Evolutionary conservation across 1,284 basidiomycete species (phyloP), one percentile per base, ranked within the genome.

Genomic region (Trichosporon sp.): DNA sequence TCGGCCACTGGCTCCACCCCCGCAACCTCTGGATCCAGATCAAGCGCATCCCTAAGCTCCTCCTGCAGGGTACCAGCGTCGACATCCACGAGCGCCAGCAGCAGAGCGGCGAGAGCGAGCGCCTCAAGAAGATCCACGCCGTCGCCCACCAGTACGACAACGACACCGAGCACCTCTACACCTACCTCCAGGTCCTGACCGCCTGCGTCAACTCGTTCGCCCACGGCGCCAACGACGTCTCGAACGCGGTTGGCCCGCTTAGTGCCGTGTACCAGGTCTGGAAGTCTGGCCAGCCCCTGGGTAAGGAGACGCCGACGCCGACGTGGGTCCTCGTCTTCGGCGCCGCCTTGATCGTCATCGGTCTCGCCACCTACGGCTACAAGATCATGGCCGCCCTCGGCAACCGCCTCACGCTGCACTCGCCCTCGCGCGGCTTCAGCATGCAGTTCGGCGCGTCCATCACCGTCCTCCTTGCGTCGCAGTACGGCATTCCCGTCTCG

Each of bases 151-250:
- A 84, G 70, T 85, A 85, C 77, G 78, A 79, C 68, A 86, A 86
- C 76, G 82, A 83, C 74, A 83, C 83, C 66, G 85, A 86, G 73
- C 84, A 85, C 73, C 70, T 83, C 27, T 86, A 79, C 80, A 84
- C 84, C 12, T 86, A 85, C 78, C 77, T 86, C 47, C 85, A 86
- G 70, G 84, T 86, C 66, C 68, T 86, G 62, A 86, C 85, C 9
- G 85, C 85, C 18, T 86, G 85, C 70, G 84, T 83, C 66, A 83
- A 83, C 62, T 85, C 83, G 11, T 86, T 86, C 71, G 84, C 84
- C 13, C 84, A 85, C 75, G 84, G 84, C 42, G 76, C 80, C 67
- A 84, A 84, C 77, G 82, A 83, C 66, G 70, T 78, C 27, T 73
- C 78, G 70, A 82, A 82, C 72, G 80, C 81, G 29, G 76, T 82